Base-by-base conservation (phyloP, 2,329 filamentous ascomycete genomes). In the Colletotrichum filicis region DNA sequence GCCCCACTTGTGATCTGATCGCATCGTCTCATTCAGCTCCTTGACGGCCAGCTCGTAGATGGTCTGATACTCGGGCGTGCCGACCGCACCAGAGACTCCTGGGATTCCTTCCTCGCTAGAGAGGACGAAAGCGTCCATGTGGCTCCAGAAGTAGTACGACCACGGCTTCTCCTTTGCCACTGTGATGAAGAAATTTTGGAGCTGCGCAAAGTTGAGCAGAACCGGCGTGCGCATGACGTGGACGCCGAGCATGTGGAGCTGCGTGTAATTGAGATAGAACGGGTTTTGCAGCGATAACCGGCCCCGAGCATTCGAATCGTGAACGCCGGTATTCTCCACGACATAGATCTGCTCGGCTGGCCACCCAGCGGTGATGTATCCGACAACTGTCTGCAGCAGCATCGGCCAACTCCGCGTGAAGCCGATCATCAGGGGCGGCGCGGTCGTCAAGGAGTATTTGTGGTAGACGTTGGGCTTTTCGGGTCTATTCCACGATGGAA, bases 281-380 rank as follows among this genome's bases (percentile, higher is more conserved):
- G 88, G 89, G 71, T 91, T 90, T 74, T 90, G 86, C 1, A 88
- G 80, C 1, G 83, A 83, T 3, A 91, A 81, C 30, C 82, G 80
- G 1, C 83, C 85, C 11, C 82, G 79, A 24, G 81, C 78, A 76
- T 91, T 91, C 55, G 87, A 85, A 67, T 87, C 82, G 76, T 89
- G 87, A 16, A 86, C 86, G 8, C 89, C 89, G 2, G 87, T 91
- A 79, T 91, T 91, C 76, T 91, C 89, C 26, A 91, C 80, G 1
- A 91, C 85, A 73, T 88, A 88, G 71, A 91, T 90, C 74, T 91
- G 85, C 35, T 83, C 82, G 0, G 87, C 80, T 1, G 89, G 90
- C 89, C 89, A 91, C 58, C 89, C 89, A 2, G 88, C 87, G 1
- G 88, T 87, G 74, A 91, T 86, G 78, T 91, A 91, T 5, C 84